A percentile compares a stretch with the other conserved stretches of the same genome.
Conservation (phyloP, 306 rosid species). For the Albizia julibrissin region DNA sequence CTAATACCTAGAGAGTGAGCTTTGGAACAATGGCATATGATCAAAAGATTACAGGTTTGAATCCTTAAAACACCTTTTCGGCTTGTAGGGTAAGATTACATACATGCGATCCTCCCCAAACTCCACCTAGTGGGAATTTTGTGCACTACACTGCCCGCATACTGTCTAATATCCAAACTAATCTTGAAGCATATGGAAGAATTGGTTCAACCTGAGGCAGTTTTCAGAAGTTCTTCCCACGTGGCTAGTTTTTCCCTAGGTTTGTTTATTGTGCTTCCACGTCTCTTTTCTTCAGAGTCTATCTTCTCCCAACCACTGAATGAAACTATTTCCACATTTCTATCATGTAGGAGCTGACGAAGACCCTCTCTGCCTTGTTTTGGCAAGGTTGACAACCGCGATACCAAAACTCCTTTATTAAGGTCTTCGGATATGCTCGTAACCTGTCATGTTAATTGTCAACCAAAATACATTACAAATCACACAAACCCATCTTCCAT, state of each 20-base stretch:
- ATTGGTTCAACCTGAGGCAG: slow-evolving; percentile 39
- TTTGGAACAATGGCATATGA: no score
- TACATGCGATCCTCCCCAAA: no score
- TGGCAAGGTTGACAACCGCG: slow-evolving; percentile 33
- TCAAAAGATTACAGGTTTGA: no score
- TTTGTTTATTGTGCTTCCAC: slow-evolving; percentile 60
- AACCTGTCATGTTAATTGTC: slow-evolving; percentile 56
- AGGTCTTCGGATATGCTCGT: slow-evolving; percentile 77
- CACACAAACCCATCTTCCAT: neutral
- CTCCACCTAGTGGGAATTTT: no score
- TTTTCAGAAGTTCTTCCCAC: slow-evolving; percentile 65
- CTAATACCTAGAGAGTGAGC: no score
- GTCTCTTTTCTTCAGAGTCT: slow-evolving; percentile 71
- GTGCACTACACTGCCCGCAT: no score
- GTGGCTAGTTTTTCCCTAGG: slow-evolving; percentile 74
- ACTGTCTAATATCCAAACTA: slow-evolving; percentile 10
- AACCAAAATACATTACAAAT: slow-evolving; percentile 24
- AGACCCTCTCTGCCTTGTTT: slow-evolving; percentile 82
- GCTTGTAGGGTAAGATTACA: no score
- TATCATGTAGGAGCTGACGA: slow-evolving; percentile 54
- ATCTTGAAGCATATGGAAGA: slow-evolving; percentile 14
- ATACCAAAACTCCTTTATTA: slow-evolving; percentile 44
- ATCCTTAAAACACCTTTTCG: no score
- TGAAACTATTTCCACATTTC: slow-evolving; percentile 56
- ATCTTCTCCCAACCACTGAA: slow-evolving; percentile 77